phyloP scores from a whole-genome alignment of 208 protist species.

The Trypanosoma scelopori region DNA sequence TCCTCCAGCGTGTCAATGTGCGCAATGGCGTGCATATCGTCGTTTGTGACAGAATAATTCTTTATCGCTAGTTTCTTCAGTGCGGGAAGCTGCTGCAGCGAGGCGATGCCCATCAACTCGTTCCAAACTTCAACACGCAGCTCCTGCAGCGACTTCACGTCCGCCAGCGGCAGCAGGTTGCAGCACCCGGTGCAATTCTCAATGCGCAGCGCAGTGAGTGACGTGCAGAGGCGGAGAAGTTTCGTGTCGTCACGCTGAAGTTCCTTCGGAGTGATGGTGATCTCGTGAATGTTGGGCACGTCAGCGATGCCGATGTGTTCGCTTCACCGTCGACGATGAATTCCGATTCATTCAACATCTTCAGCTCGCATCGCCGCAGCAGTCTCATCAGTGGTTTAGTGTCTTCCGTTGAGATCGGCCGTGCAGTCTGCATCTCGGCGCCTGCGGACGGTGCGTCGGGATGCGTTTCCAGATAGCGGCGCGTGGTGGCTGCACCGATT shows the following conservation, averaged over 20 bases:
- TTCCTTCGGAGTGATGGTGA: not conserved
- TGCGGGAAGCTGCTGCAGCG: not conserved
- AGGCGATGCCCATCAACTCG: not conserved
- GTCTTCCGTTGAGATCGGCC: no score
- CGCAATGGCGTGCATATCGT: not conserved
- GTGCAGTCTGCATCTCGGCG: no score
- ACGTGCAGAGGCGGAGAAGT: not conserved
- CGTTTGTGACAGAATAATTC: not conserved
- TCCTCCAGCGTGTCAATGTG: slow-evolving; percentile 9
- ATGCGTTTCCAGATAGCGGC: no score
- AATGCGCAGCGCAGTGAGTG: not conserved
- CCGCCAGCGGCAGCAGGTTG: not conserved
- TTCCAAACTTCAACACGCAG: not conserved
- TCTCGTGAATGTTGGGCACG: not conserved
- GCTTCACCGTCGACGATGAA: no score
- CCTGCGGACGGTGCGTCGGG: no score
- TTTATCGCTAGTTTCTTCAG: not conserved
- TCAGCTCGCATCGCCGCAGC: no score
- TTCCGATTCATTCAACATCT: no score
- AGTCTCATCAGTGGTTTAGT: no score
- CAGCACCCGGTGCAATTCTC: not conserved
- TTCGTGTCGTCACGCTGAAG: not conserved
- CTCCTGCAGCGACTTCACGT: not conserved
- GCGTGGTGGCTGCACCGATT: no score
- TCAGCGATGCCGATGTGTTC: no score